Base-by-base conservation (phyloP, 805 yeast species). In the Suhomyces xylopsoci region DNA sequence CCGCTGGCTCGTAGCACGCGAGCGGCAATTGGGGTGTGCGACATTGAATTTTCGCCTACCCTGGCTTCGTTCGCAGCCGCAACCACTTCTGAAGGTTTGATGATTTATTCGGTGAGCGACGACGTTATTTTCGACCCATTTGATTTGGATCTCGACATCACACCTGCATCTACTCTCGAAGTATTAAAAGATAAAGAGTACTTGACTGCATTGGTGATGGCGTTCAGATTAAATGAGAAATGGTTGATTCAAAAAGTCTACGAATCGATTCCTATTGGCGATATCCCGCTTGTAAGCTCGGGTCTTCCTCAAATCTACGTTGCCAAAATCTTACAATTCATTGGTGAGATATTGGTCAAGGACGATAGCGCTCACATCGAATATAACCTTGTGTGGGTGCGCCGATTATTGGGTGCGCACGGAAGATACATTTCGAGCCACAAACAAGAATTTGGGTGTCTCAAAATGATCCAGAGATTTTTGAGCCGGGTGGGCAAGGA, bases 1-100 rank as follows among this genome's bases (percentile, higher is more conserved):
- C 81, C 89, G 8, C 83, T 96, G 9, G 81, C 84, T 8, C 80
- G 97, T 61, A 81, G 82, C 48, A 77, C 83, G 0, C 81, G 91
- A 58, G 94, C 97, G 0, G 96, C 85, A 59, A 80, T 94, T n/a
- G 76, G 96, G 62, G 91, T 92, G 4, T 82, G 90, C 2, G 76
- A 87, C 3, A 79, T 94, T 26, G 80, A 79, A 59, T 94, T 92
- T 63, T 89, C 97, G 1, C 99, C 99, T 17, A 87, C 97, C 0
- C 87, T 96, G 1, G 78, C 87, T 19, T 84, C 96, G 32, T 94
- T 94, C 77, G 94, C 96, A 0, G 96, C 96, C 42, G 96, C 96
- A 41, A 94, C 97, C 0, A 85, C 97, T 0, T 94, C 99, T 0
- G 98, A 93, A 67, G 99, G 99, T 7, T 73, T 94, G 45, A 74